Percentiles rank a stretch among this genome's conserved stretches.
These are phyloP conservation scores for Gnetum montanum DNA, from an alignment of 75 land plant species.

Conservation along the genomic window DNA sequence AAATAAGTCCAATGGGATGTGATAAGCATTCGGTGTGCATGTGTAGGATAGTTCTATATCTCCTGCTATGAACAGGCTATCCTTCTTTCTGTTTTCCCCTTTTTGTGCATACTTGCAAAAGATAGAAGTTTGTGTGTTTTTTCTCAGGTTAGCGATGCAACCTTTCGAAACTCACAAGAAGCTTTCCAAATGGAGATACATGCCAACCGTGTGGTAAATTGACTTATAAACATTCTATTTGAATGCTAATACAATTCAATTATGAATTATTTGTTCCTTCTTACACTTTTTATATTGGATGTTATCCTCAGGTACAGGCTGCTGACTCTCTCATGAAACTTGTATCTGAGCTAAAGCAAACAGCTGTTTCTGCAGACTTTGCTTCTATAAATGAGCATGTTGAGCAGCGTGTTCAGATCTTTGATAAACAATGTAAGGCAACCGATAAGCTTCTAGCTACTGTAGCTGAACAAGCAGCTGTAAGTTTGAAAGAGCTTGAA, in stretches of 20 bases:
- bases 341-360: constrained; percentile 93
- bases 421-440: constrained; percentile 47
- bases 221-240: neutral
- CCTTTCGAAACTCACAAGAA: constrained; percentile 90
- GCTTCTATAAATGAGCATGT: constrained; percentile 83
- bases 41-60: too few species aligned
- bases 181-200: constrained; percentile 97
- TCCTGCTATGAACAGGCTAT: too few species aligned
- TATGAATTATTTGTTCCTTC: neutral
- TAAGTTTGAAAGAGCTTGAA: constrained; percentile 72
- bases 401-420: constrained; percentile 50
- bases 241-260: neutral
- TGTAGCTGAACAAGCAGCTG: constrained; percentile 78
- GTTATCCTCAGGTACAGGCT: constrained; percentile 65
- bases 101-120: too few species aligned
- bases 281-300: neutral
- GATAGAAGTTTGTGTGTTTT: too few species aligned
- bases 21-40: too few species aligned
- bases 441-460: constrained; percentile 48
- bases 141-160: constrained; percentile 85
- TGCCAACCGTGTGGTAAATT: constrained; percentile 74
- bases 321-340: constrained; percentile 91
- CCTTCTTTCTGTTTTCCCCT: too few species aligned
- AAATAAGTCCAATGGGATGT: too few species aligned
- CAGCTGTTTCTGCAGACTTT: constrained; percentile 89